Percentiles rank a stretch among this genome's conserved stretches.
phyloP scores from a whole-genome alignment of 805 yeast genomes.

The Cyberlindnera saturnus region DNA sequence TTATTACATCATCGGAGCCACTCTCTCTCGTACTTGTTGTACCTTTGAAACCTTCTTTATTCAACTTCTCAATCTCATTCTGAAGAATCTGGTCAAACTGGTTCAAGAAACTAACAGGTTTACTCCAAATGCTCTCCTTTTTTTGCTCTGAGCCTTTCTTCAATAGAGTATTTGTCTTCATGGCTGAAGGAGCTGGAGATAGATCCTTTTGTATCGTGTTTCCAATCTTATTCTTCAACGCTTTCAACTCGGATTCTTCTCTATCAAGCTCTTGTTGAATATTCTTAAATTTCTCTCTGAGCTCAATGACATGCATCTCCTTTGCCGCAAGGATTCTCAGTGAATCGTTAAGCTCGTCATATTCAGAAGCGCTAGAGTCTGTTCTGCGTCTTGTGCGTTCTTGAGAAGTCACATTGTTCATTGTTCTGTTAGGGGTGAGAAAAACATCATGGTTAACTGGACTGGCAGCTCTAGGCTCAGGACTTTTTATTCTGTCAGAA shows the following conservation, averaged over 20 bases:
- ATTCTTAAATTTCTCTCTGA: conserved; percentile 45
- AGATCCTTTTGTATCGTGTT: conserved; percentile 21
- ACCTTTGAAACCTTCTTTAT: conserved; percentile 16
- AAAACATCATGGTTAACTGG: background rate
- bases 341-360: conserved; percentile 43
- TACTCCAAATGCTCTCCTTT: conserved; percentile 35
- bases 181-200: conserved; percentile 14
- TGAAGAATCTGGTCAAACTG: conserved; percentile 64
- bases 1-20: conserved; percentile 26
- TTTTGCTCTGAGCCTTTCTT: conserved; percentile 2
- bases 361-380: conserved; percentile 10
- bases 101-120: conserved; percentile 56
- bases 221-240: conserved; percentile 29
- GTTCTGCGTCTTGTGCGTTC: conserved; percentile 18
- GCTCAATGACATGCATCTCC: conserved; percentile 62
- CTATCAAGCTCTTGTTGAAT: conserved; percentile 42
- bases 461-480: background rate
- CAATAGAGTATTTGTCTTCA: background rate
- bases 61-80: conserved; percentile 54
- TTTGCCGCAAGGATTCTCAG: conserved; percentile 58
- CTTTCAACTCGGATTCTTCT: conserved; percentile 27
- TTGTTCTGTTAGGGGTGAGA: conserved; percentile 6
- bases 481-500: background rate
- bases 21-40: conserved; percentile 1
- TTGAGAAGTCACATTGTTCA: background rate